Percentiles rank a stretch among this genome's conserved stretches.
phyloP scores from a whole-genome alignment of 2,329 filamentous ascomycete genomes.

The Trichoderma sp. region DNA sequence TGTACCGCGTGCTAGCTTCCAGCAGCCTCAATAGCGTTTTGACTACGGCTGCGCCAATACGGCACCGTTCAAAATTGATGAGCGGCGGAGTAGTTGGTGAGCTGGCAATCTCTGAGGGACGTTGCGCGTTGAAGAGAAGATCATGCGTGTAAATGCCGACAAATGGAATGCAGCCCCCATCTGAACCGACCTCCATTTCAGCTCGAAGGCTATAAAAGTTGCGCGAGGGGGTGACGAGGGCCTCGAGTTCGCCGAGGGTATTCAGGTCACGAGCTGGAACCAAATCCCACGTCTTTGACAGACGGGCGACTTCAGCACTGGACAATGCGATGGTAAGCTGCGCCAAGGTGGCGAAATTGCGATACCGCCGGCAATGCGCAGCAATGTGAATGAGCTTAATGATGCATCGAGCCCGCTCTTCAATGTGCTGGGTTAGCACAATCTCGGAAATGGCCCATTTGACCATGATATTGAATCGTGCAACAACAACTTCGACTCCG shows the following conservation, averaged over 20 bases:
- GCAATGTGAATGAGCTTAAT: slow-evolving; percentile 84
- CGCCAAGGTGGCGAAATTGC: slow-evolving; percentile 82
- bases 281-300: slow-evolving; percentile 70
- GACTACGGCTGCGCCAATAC: slow-evolving; percentile 72
- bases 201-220: slow-evolving; percentile 77
- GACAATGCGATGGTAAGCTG: slow-evolving; percentile 78
- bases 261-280: slow-evolving; percentile 66
- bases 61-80: slow-evolving; percentile 81
- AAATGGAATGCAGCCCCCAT: slow-evolving; percentile 78
- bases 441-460: slow-evolving; percentile 84
- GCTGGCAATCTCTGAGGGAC: slow-evolving; percentile 71
- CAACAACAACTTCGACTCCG: slow-evolving; percentile 81
- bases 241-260: slow-evolving; percentile 68
- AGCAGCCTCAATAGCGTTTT: slow-evolving; percentile 79
- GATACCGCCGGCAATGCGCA: slow-evolving; percentile 69
- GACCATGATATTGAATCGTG: slow-evolving; percentile 84
- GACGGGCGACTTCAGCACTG: slow-evolving; percentile 68
- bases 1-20: slow-evolving; percentile 74
- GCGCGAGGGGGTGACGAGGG: slow-evolving; percentile 71
- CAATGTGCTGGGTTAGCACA: slow-evolving; percentile 69
- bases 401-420: slow-evolving; percentile 74
- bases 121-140: slow-evolving; percentile 77
- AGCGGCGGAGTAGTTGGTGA: slow-evolving; percentile 67
- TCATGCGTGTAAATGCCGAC: slow-evolving; percentile 84
- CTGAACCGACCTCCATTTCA: slow-evolving; percentile 72